Base-by-base conservation (phyloP, 768 basidiomycete genomes). In the Mycena haematopus region DNA sequence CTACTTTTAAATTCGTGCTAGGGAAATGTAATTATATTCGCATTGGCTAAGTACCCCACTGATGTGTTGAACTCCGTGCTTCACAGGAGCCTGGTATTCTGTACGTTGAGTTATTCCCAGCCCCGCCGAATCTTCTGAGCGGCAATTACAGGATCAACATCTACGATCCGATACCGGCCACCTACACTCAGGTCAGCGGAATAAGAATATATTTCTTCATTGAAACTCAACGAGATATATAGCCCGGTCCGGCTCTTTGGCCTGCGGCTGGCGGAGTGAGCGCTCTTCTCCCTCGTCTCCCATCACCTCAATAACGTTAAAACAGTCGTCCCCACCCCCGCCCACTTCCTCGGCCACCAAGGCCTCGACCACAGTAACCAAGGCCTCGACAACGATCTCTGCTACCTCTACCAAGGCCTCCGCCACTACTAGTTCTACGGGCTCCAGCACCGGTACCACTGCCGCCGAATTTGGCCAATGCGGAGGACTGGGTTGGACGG, bases 81-180 rank as follows among this genome's bases (percentile, higher is more conserved):
- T 10, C 2, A n/a, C 35, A 63, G 61, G 65, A 66, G 17, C 65
- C 65, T 6, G 65, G 65, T 13, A 66, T 66, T 31, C 45, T 66
- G 64, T 65, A 13, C 47, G 64, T 15, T 17, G 8, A 33, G 13
- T n/a, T 27, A 1, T 8, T 11, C 9, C 25, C n/a, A 5, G 6
- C 27, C 2, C 3, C 9, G 45, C 8, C n/a, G 5, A 45, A 6
- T 9, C 9, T n/a, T 36, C 36, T 42, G 19, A 42, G 6, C 14
- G 11, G 17, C 24, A 6, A 35, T 7, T 13, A 13, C 25, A 61
- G 59, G 0, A 67, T 67, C 40, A 45, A 67, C 36, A 67, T 68
- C 60, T 63, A 68, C 60, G 65, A 44, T 22, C 63, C 65, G 46
- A 67, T 67, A 38, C 65, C 62, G 15, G 27, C 64, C 6, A 63